A percentile compares a stretch with the other conserved stretches of the same genome.
These are phyloP conservation scores for Pecoramyces ruminantium DNA, from an alignment of 192 early-diverging fungal species.

Conservation along the genomic window DNA sequence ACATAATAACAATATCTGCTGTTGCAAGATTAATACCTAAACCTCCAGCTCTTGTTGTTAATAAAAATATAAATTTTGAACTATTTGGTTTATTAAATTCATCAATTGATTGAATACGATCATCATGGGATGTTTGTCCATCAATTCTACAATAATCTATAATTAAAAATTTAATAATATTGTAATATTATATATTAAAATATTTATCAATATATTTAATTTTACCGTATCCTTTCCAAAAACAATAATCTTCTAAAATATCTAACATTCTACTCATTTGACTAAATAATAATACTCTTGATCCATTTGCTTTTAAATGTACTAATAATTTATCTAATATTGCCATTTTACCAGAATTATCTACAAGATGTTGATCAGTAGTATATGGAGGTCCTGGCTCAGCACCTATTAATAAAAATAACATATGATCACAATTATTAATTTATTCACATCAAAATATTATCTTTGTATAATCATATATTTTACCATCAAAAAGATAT, in stretches of 20 bases:
- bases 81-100: conserved; percentile 44
- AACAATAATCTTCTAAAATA: conserved; percentile 94
- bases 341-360: conserved; percentile 87
- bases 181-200: neutral
- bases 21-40: conserved; percentile 54
- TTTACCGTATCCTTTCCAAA: conserved; percentile 63
- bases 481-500: conserved; percentile 33
- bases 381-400: conserved; percentile 94
- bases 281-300: conserved; percentile 86
- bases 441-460: conserved; percentile 38
- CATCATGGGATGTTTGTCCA: conserved; percentile 26
- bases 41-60: conserved; percentile 61
- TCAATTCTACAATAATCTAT: conserved; percentile 77
- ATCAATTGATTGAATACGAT: conserved; percentile 39
- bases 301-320: conserved; percentile 67
- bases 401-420: conserved; percentile 42
- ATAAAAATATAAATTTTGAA: conserved; percentile 41
- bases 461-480: conserved; percentile 12
- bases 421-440: conserved; percentile 44
- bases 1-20: conserved; percentile 60
- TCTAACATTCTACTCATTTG: conserved; percentile 98
- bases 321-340: conserved; percentile 78
- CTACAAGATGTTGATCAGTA: conserved; percentile 86
- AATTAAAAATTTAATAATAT: conserved; percentile 8
- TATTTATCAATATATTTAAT: neutral